Evolutionary conservation across 2,329 filamentous ascomycete species (phyloP).

Genomic region (Diaporthe caulivora): DNA sequence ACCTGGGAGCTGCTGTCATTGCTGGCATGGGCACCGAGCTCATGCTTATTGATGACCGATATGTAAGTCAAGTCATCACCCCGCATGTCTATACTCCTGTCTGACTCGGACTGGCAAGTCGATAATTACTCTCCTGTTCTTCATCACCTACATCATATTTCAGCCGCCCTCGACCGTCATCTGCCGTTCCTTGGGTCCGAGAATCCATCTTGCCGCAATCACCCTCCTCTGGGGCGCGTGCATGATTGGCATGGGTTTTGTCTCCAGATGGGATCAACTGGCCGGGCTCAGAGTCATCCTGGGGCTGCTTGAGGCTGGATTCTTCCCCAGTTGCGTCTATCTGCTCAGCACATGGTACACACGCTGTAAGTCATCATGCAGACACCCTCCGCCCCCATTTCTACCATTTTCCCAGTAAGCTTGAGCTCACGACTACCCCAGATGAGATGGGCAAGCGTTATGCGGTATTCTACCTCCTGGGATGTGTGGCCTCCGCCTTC

Average conservation of each 20-base stretch:
- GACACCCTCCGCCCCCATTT: too few relatives aligned
- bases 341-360: constrained; percentile 82
- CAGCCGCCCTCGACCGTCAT: constrained; percentile 79
- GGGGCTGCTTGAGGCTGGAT: constrained; percentile 76
- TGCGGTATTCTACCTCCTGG: constrained; percentile 77
- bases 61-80: constrained; percentile 49
- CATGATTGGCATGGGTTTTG: constrained; percentile 77
- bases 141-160: constrained; percentile 78
- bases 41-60: constrained; percentile 58
- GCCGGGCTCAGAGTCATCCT: constrained; percentile 69
- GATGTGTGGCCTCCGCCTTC: constrained; percentile 74
- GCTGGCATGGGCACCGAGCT: constrained; percentile 71
- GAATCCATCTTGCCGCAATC: constrained; percentile 66
- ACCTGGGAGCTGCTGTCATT: constrained; percentile 79
- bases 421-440: constrained; percentile 40
- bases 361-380: constrained; percentile 60
- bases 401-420: not conserved
- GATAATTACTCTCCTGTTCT: constrained; percentile 71
- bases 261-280: constrained; percentile 63
- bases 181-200: constrained; percentile 74
- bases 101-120: constrained; percentile 7
- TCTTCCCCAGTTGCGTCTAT: constrained; percentile 79
- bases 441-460: constrained; percentile 79
- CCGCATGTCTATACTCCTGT: not conserved
- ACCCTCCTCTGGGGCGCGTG: constrained; percentile 69